Conservation (phyloP, 2,329 filamentous ascomycete genomes). For the Cercospora sojina region DNA sequence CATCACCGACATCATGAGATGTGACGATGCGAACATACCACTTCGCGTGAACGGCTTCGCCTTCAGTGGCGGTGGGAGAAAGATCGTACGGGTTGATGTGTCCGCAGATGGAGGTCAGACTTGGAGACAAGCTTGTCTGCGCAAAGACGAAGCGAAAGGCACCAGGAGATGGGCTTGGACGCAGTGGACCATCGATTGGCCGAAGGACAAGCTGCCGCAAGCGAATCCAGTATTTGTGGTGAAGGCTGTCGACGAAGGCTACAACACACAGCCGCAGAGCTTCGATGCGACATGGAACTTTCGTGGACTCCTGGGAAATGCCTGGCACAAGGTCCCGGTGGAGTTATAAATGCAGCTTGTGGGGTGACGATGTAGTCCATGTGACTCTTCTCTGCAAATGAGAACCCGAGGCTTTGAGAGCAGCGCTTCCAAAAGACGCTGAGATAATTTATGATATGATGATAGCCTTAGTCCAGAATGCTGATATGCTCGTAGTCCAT, state of each 20-base stretch:
- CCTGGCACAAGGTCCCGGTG: conserved; percentile 59
- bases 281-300: conserved; percentile 63
- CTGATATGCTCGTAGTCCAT: background rate
- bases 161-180: conserved; percentile 63
- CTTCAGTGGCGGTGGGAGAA: conserved; percentile 65
- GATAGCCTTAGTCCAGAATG: background rate
- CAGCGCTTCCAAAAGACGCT: background rate
- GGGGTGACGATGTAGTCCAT: too few relatives aligned
- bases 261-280: conserved; percentile 65
- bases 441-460: background rate
- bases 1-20: conserved; percentile 50
- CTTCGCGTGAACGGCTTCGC: conserved; percentile 60
- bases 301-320: conserved; percentile 64
- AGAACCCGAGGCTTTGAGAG: background rate
- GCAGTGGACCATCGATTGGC: conserved; percentile 54
- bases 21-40: conserved; percentile 26
- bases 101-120: conserved; percentile 62
- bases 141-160: conserved; percentile 52
- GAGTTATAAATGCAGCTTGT: background rate
- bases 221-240: conserved; percentile 50
- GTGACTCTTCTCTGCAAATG: background rate
- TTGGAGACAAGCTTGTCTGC: conserved; percentile 63
- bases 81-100: conserved; percentile 66
- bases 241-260: conserved; percentile 65
- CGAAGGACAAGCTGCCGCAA: conserved; percentile 45